A percentile compares a stretch with the other conserved stretches of the same genome.
These are phyloP conservation scores for Ceriops decandra DNA, from an alignment of 345 rosid species.

Conservation along the genomic window DNA sequence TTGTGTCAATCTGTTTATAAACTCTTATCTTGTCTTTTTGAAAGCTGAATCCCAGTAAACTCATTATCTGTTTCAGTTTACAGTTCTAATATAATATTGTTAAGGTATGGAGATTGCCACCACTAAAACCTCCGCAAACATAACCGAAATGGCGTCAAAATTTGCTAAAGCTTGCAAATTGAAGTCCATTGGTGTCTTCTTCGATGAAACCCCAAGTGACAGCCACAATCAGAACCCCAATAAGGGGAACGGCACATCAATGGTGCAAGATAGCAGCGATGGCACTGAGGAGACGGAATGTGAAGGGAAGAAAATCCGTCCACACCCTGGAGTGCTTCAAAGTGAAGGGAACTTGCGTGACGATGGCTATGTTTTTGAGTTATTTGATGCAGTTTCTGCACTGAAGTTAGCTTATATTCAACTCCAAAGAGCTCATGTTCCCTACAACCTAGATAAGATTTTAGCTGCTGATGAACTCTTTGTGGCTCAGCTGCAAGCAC, in stretches of 20 bases:
- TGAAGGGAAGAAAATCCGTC: conserved; percentile 27
- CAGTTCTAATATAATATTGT: neutral
- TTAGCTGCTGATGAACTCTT: conserved; percentile 48
- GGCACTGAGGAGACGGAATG: conserved; percentile 7
- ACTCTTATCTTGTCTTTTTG: neutral
- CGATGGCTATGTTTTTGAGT: conserved; percentile 31
- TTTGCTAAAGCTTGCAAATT: conserved; percentile 54
- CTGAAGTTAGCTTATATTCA: conserved; percentile 49
- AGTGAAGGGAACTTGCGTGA: conserved; percentile 12
- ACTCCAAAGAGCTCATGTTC: conserved; percentile 60
- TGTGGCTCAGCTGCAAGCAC: conserved; percentile 43
- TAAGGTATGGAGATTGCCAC: conserved; percentile 40
- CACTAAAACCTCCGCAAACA: conserved; percentile 39
- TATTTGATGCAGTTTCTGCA: conserved; percentile 45
- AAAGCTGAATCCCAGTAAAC: neutral
- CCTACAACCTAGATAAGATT: conserved; percentile 53
- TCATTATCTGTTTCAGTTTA: neutral
- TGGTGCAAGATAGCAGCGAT: conserved; percentile 25
- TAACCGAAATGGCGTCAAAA: conserved; percentile 49
- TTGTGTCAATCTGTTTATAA: neutral
- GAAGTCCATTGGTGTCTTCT: conserved; percentile 57
- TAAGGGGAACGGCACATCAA: conserved; percentile 1
- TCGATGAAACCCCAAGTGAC: conserved; percentile 32
- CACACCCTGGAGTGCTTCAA: conserved; percentile 21
- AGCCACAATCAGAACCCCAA: conserved; percentile 5